Evolutionary conservation across 2,329 filamentous ascomycete genomes (phyloP).

Genomic region (Aspergillus chevalieri): DNA sequence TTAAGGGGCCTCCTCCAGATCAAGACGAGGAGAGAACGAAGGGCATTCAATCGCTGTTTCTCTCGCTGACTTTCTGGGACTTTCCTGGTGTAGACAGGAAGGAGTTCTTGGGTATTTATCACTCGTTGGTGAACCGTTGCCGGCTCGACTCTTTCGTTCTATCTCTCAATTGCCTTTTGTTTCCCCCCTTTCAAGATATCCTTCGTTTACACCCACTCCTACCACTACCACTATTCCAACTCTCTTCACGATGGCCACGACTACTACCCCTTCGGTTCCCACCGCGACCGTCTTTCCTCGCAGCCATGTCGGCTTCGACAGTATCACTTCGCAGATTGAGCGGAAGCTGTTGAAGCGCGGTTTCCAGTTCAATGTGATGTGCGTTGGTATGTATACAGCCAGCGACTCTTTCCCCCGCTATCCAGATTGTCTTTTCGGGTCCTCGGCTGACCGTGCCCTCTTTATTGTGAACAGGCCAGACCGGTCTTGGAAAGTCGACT

Average conservation of each 20-base stretch:
- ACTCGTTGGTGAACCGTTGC: slow-evolving; percentile 3
- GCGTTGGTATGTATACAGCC: slow-evolving; percentile 71
- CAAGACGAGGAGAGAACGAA: neutral
- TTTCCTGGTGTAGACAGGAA: slow-evolving; percentile 9
- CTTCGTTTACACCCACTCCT: slow-evolving; percentile 9
- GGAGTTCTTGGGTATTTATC: slow-evolving; percentile 9
- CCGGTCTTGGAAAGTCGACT: slow-evolving; percentile 96
- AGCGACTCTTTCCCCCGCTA: too few species aligned
- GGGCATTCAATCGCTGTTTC: neutral
- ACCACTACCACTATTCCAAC: neutral
- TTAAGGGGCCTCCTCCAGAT: slow-evolving; percentile 14
- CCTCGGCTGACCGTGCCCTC: slow-evolving; percentile 26
- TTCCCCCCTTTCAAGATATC: neutral
- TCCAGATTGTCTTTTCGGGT: neutral
- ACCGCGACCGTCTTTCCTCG: slow-evolving; percentile 67
- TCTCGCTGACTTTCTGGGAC: slow-evolving; percentile 1
- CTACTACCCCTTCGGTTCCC: slow-evolving; percentile 49
- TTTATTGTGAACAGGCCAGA: slow-evolving; percentile 65
- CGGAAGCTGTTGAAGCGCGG: slow-evolving; percentile 98
- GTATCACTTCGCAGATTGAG: slow-evolving; percentile 99
- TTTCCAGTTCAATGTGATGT: slow-evolving; percentile 99
- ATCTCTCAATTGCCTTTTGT: slow-evolving; percentile 5
- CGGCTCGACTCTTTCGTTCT: slow-evolving; percentile 3
- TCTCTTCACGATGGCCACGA: slow-evolving; percentile 57
- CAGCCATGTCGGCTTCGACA: slow-evolving; percentile 99